Percentiles rank a stretch among this genome's conserved stretches.
phyloP scores from a whole-genome alignment of 73 alveolate species.

The Urostyla sp. region DNA sequence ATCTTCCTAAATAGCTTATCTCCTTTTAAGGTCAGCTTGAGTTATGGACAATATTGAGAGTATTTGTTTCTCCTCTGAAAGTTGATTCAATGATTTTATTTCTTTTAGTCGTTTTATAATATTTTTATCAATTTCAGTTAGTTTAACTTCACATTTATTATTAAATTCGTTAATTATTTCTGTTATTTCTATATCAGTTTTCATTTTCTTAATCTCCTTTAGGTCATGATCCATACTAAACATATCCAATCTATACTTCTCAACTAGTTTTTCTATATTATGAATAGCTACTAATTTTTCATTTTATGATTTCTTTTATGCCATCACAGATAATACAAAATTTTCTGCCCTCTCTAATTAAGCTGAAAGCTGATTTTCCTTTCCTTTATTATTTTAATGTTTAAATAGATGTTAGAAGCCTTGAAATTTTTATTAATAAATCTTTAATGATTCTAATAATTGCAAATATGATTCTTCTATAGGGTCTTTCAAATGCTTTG shows the following conservation, averaged over 20 bases:
- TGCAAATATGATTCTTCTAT: constrained; percentile 33
- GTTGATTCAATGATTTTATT: not conserved
- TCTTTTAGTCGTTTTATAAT: constrained; percentile 16
- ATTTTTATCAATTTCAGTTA: not conserved
- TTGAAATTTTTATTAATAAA: not conserved
- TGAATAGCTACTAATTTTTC: constrained; percentile 4
- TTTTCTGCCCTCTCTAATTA: not conserved
- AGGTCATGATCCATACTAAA: not conserved
- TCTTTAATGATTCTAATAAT: constrained; percentile 17
- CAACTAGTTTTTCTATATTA: not conserved
- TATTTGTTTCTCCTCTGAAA: constrained; percentile 40
- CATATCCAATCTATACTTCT: not conserved
- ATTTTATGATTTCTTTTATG: constrained; percentile 4
- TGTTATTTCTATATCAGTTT: not conserved
- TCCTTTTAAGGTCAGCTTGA: constrained; percentile 4
- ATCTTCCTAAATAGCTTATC: constrained; percentile 16
- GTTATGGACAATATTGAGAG: constrained; percentile 24
- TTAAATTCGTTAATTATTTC: not conserved
- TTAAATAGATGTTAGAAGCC: not conserved
- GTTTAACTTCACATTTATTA: not conserved
- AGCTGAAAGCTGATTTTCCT: not conserved
- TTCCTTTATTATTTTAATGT: not conserved
- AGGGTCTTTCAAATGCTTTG: constrained; percentile 15
- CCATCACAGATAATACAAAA: not conserved
- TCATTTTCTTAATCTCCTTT: not conserved